These are phyloP conservation scores for Arthroderma sp. DNA, from an alignment of 2,329 filamentous ascomycete species.

Conservation along the genomic window DNA sequence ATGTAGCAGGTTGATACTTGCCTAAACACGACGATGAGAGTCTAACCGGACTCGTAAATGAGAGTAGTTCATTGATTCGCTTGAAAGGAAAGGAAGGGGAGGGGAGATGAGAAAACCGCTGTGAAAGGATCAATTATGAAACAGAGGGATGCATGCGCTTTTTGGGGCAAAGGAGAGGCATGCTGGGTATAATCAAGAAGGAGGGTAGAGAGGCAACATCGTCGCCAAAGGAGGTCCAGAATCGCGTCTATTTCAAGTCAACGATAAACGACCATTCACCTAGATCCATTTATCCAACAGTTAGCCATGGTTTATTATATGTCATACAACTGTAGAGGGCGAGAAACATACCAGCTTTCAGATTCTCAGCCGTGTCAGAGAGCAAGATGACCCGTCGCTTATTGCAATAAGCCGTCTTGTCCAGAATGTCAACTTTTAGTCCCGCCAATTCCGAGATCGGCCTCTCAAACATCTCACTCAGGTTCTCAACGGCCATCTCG, in stretches of 20 bases:
- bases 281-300: conserved; percentile 13
- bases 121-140: neutral
- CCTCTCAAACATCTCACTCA: conserved; percentile 99
- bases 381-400: conserved; percentile 80
- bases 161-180: neutral
- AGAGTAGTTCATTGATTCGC: too few species aligned
- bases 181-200: neutral
- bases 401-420: conserved; percentile 96
- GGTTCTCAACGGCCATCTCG: conserved; percentile 88
- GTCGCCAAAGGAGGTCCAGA: neutral
- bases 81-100: too few species aligned
- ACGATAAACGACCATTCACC: conserved; percentile 38
- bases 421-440: conserved; percentile 93
- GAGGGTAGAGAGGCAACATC: neutral
- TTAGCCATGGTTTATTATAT: neutral
- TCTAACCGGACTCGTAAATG: too few species aligned
- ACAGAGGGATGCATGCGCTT: too few species aligned
- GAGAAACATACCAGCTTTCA: conserved; percentile 61
- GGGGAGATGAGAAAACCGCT: neutral
- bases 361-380: conserved; percentile 82
- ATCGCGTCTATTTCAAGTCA: conserved; percentile 14
- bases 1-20: too few species aligned
- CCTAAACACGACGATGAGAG: too few species aligned
- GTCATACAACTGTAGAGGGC: neutral
- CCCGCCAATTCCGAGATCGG: conserved; percentile 73